Base-by-base conservation (phyloP, 108 stramenopile genomes). In the Cyclotella distinguenda region DNA sequence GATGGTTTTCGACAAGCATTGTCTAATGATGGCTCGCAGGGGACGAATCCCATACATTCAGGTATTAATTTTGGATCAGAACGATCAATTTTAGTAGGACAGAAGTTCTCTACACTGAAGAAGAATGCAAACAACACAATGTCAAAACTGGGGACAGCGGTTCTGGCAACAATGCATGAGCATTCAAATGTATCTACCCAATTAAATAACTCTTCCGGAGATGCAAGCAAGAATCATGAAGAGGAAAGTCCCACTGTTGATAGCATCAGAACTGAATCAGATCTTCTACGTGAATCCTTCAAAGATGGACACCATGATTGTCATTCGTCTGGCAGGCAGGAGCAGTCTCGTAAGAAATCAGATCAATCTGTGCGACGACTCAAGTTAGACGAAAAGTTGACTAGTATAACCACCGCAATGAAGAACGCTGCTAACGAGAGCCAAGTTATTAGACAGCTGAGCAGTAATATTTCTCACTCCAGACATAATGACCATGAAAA, bases 361-460 rank as follows among this genome's bases (percentile, higher is more conserved):
- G 26, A 39, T 9, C 42, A 33, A 16, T 59, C 72, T 11, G 59
- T 73, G 63, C 44, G 60, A 59, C 54, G 73, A 13, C 60, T 74
- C 6, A 66, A 74, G 32, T 60, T 74, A 19, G 73, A 74, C 27
- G 73, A 74, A 22, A 74, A 66, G 39, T 26, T 74, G 15, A 66
- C 48, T 54, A 55, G 22, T 35, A 53, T 74, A 25, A 66, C 65
- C 43, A 36, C 65, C 27, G 73, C 65, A 8, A 59, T 74, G 36
- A 74, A 65, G 38, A 53, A 47, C 55, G 73, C 30, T 0, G 58
- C 40, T 13, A 60, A 42, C 38, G 62, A 65, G 32, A 40, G 47
- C n/a, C 62, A 63, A 50, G 56, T 59, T 6, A 30, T 72, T 25
- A 64, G 63, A 26, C 52, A 63, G 45, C 9, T 64, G 0, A 64